Base-by-base conservation (phyloP, 441 rosid species). In the Flueggea neowawraea region DNA sequence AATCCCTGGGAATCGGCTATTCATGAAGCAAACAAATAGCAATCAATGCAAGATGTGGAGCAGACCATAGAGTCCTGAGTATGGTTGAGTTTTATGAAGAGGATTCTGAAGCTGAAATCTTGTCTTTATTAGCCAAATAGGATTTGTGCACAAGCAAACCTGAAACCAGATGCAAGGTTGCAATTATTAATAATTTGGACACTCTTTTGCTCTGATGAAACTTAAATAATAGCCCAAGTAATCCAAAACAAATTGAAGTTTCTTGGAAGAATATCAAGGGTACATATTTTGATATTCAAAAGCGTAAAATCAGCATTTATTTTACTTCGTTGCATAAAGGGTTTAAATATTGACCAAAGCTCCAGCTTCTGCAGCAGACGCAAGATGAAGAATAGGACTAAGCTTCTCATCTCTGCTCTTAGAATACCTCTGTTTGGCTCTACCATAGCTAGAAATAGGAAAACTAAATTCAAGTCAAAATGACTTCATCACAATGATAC, bases 311-410 rank as follows among this genome's bases (percentile, higher is more conserved):
- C 31, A 53, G n/a, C 50, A 47, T 47, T 47, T 12, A 36, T 5
- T 36, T 47, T 14, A 59, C 52, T 57, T 64, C 45, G 66, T 45
- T 11, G 43, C 47, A 58, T 45, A 47, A 52, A 64, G 74, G 58
- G 53, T 56, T 65, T 39, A 68, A 54, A 62, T 54, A 73, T 90
- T 78, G 36, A 94, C 98, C 89, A 94, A 76, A 75, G 80, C 91
- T 66, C 99, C 96, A 54, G 97, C 97, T 83, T 94, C 96, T 59
- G 99, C 97, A 59, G 99, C 95, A 68, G 96, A 86, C 75, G 87
- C 90, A 63, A 94, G 94, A 80, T 89, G 97, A 69, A 87, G 86
- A 64, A 79, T 75, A 52, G 94, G 81, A 55, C 82, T 81, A 64
- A 89, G 76, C 69, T 74, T 81, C 63, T 73, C 83, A 53, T 85